A percentile compares a stretch with the other conserved stretches of the same genome.
phyloP scores from a whole-genome alignment of 2,329 filamentous ascomycete genomes.

The Arthrinium phaeospermum region DNA sequence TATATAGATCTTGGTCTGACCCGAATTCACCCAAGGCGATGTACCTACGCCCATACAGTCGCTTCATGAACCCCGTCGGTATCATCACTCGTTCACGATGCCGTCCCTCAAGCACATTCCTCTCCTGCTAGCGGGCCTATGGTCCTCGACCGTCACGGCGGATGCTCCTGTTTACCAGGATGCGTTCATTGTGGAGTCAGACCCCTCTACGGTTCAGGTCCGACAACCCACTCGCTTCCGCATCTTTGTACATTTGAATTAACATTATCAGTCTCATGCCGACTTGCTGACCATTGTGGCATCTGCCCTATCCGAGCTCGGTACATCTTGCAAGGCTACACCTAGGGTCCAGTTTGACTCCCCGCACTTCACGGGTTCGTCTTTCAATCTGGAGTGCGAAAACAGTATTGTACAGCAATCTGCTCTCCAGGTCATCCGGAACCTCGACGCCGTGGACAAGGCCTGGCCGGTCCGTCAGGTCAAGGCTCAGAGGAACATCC shows the following conservation, averaged over 20 bases:
- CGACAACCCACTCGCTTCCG: too few relatives aligned
- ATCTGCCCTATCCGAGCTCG: background rate
- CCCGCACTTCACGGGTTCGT: slow-evolving; percentile 2
- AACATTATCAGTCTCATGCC: background rate
- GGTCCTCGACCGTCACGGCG: background rate
- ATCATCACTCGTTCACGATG: background rate
- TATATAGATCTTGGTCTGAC: background rate
- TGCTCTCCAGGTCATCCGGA: background rate
- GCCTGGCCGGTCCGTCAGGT: background rate
- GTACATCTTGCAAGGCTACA: background rate
- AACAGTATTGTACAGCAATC: background rate
- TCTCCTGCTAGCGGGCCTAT: background rate
- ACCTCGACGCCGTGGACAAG: background rate
- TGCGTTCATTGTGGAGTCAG: slow-evolving; percentile 7
- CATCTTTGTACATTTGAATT: too few relatives aligned
- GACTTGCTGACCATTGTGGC: background rate
- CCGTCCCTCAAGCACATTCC: background rate
- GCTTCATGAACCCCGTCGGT: background rate
- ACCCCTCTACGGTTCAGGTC: background rate
- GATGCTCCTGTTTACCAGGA: background rate
- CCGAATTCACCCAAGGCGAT: background rate
- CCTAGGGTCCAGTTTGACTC: background rate
- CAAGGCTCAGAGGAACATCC: background rate
- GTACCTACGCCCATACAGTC: background rate
- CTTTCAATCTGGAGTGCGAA: slow-evolving; percentile 1